phyloP scores from a whole-genome alignment of 208 protist genomes.

The Acanthamoeba royreba region DNA sequence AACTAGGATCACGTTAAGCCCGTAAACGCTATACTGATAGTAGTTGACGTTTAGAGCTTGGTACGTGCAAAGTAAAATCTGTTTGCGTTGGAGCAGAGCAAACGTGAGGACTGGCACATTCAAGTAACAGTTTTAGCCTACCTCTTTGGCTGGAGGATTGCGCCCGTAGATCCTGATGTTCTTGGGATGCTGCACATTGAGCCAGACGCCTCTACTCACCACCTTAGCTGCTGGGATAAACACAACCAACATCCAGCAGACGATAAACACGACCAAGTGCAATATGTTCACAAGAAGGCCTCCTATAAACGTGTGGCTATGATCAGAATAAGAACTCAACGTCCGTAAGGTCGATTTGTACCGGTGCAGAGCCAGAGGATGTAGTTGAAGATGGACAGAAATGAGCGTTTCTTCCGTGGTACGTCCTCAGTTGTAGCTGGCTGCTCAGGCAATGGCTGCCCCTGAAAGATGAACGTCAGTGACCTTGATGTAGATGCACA shows the following conservation, averaged over 20 bases:
- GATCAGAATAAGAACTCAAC: background rate
- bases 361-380: background rate
- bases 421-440: too few relatives aligned
- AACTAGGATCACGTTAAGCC: conserved; percentile 70
- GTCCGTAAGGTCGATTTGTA: background rate
- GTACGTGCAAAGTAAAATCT: conserved; percentile 50
- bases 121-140: background rate
- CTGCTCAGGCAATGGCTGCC: too few relatives aligned
- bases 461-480: too few relatives aligned
- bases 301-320: too few relatives aligned
- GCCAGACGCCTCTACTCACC: background rate
- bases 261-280: background rate
- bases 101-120: background rate
- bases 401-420: background rate
- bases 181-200: background rate
- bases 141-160: background rate
- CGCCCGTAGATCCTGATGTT: background rate
- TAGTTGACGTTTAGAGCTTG: conserved; percentile 62
- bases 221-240: conserved; percentile 73
- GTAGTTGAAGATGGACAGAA: background rate
- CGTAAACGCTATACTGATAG: conserved; percentile 69
- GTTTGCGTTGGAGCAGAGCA: too few relatives aligned
- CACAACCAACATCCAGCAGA: conserved; percentile 70
- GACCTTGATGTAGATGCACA: too few relatives aligned
- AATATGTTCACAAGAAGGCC: conserved; percentile 9